Percentiles rank a stretch among this genome's conserved stretches.
phyloP scores from a whole-genome alignment of 305 asterid genomes.

The Solanum hybrid region DNA sequence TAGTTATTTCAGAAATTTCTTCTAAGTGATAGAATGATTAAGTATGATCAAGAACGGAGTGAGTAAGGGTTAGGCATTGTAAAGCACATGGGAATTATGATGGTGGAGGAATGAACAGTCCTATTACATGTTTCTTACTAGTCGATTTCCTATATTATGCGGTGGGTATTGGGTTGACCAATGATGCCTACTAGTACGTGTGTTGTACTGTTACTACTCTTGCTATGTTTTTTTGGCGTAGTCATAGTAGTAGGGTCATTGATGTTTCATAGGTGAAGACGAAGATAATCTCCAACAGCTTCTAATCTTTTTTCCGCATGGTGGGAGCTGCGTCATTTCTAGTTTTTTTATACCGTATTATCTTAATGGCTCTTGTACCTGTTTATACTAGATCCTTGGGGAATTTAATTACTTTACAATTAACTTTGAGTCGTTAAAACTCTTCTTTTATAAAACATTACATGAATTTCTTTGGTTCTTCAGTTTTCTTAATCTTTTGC shows the following conservation, averaged over 20 bases:
- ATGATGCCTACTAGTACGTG: background rate
- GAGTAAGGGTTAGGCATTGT: background rate
- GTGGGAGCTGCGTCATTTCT: background rate
- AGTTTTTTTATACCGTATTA: background rate
- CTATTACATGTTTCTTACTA: background rate
- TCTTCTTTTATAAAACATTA: background rate
- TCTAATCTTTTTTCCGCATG: background rate
- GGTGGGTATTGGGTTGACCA: background rate
- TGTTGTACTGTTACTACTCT: background rate
- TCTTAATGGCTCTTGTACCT: background rate
- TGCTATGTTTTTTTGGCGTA: background rate
- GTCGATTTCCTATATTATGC: background rate
- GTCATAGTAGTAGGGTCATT: background rate
- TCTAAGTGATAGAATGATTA: background rate
- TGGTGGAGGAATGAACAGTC: background rate
- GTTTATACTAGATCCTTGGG: background rate
- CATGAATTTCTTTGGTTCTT: background rate
- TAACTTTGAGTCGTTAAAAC: background rate
- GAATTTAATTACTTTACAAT: background rate
- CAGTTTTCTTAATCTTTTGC: background rate
- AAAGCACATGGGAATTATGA: background rate
- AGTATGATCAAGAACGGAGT: background rate
- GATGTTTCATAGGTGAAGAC: background rate
- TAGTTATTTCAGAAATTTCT: too few species aligned
- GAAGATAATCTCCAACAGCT: background rate